phyloP scores from a whole-genome alignment of 2,329 filamentous ascomycete genomes.

The Beauveria bassiana region DNA sequence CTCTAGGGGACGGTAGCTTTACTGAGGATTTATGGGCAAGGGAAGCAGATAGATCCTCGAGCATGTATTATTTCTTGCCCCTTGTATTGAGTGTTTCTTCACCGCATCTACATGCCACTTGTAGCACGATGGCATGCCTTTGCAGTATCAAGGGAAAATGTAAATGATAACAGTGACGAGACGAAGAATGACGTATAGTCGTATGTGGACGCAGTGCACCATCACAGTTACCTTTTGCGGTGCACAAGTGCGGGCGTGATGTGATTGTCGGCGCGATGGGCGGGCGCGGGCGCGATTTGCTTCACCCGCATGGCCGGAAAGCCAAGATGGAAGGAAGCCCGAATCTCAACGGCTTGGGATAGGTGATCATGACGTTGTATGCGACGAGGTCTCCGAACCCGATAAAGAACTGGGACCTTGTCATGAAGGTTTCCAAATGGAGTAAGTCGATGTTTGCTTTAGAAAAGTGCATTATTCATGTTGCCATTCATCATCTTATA shows the following conservation, averaged over 20 bases:
- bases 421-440: no score
- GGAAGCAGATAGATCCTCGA: slow-evolving; percentile 24
- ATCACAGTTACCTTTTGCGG: no score
- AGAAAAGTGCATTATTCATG: no score
- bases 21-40: slow-evolving; percentile 19
- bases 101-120: neutral
- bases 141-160: neutral
- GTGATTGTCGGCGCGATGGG: neutral
- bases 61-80: slow-evolving; percentile 42
- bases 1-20: slow-evolving; percentile 13
- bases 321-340: no score
- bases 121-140: neutral
- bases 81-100: slow-evolving; percentile 12
- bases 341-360: no score
- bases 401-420: no score
- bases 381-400: no score
- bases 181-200: neutral
- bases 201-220: neutral
- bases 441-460: no score
- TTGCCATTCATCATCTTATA: neutral
- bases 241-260: neutral
- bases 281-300: no score
- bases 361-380: no score
- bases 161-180: neutral
- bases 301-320: no score